These are phyloP conservation scores for Oenanthe sinensis DNA, from an alignment of 129 eudicot genomes.

Conservation along the genomic window DNA sequence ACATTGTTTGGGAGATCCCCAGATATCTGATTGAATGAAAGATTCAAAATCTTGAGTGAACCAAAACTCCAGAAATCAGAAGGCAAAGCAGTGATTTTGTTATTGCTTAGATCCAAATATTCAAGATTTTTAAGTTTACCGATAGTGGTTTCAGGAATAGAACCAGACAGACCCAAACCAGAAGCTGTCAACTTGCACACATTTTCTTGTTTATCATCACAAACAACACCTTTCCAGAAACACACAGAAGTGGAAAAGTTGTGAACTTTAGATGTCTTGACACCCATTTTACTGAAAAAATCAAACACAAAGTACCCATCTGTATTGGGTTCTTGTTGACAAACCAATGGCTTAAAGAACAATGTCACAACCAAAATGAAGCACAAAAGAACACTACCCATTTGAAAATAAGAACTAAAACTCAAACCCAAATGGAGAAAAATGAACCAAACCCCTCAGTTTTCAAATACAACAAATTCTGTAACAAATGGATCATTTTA, in stretches of 20 bases:
- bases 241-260: slow-evolving; percentile 57
- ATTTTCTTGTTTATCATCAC: slow-evolving; percentile 53
- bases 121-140: slow-evolving; percentile 60
- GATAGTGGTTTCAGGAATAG: slow-evolving; percentile 69
- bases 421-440: slow-evolving; percentile 4
- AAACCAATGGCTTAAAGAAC: slow-evolving; percentile 41
- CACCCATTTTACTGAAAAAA: slow-evolving; percentile 66
- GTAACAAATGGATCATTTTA: no score
- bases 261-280: slow-evolving; percentile 29
- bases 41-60: slow-evolving; percentile 53
- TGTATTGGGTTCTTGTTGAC: slow-evolving; percentile 63
- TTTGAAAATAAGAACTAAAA: slow-evolving; percentile 17
- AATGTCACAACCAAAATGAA: slow-evolving; percentile 40
- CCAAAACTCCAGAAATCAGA: slow-evolving; percentile 81
- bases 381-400: slow-evolving; percentile 47
- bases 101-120: slow-evolving; percentile 66
- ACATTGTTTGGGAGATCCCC: slow-evolving; percentile 54
- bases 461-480: background rate
- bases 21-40: slow-evolving; percentile 52
- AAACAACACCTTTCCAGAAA: slow-evolving; percentile 58
- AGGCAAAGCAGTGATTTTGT: slow-evolving; percentile 50
- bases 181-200: slow-evolving; percentile 48
- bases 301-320: slow-evolving; percentile 65
- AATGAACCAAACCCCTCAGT: slow-evolving; percentile 8
- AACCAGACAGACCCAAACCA: slow-evolving; percentile 54